Evolutionary conservation across 495 filamentous ascomycete genomes (phyloP).

Genomic region (Xylaria venustula): DNA sequence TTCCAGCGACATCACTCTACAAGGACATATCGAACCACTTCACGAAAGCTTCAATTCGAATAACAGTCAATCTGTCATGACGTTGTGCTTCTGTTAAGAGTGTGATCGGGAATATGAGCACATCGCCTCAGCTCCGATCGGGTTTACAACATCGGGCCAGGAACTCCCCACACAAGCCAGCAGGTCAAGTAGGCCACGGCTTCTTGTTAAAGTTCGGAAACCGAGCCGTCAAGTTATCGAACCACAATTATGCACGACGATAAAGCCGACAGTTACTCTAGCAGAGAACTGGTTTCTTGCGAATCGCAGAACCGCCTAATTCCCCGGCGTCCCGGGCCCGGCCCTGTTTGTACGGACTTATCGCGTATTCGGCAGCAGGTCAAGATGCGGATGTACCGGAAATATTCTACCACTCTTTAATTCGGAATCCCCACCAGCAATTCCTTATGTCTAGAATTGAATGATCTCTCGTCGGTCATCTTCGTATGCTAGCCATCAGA

Average conservation of each 20-base stretch:
- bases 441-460: too few species aligned
- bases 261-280: neutral
- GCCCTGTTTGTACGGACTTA: neutral
- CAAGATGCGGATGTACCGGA: too few species aligned
- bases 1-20: too few species aligned
- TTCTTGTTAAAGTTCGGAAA: neutral
- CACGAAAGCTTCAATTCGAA: too few species aligned
- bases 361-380: neutral
- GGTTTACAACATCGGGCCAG: neutral
- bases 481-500: too few species aligned
- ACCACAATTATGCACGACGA: neutral
- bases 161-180: neutral
- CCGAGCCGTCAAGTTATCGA: neutral
- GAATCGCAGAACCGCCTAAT: neutral
- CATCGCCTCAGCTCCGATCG: neutral
- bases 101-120: conserved; percentile 1
- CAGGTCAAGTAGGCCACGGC: neutral
- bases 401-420: too few species aligned
- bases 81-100: too few species aligned
- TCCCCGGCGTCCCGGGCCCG: neutral
- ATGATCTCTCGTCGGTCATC: too few species aligned
- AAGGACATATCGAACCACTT: too few species aligned
- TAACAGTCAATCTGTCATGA: too few species aligned
- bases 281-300: neutral
- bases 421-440: too few species aligned